Evolutionary conservation across 371 early-diverging fungal genomes (phyloP), one percentile per base, ranked within the genome.

Genomic region (Capillidium rhysosporum): DNA sequence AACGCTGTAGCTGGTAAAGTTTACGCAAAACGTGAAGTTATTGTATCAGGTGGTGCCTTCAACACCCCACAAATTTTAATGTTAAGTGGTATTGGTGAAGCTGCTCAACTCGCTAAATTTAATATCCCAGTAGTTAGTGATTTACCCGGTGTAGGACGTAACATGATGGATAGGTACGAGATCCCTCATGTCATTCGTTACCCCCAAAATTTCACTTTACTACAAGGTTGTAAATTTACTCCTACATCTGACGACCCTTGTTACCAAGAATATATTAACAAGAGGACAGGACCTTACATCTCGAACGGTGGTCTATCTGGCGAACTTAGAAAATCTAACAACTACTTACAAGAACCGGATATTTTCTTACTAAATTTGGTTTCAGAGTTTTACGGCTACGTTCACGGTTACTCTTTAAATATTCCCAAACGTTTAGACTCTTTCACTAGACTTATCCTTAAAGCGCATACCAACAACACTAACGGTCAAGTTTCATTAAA

Each of bases 31-130:
- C 56, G 57, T 30, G 63, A 63, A 41, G 57, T 63, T 34, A 59
- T 63, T 45, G 47, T 63, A 45, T 56, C 58, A 24, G 56, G 49
- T 8, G 64, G 63, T 47, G 59, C 58, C 31, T 58, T 63, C 41
- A 57, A 56, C 23, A 56, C 44, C 40, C 63, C 63, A 23, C 49
- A 57, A 43, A 38, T 63, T n/a, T 56, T 63, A 41, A 59, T 59
- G 63, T 58, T 63, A 46, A 56, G 56, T 26, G 60, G 63, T 34
- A 48, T 63, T 29, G 63, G 63, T 2, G 39, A 51, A 8, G 25
- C n/a, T 4, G 39, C 30, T 16, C 52, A 52, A 7, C 38, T 52
- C 7, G 34, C 3, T 3, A 26, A 52, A 20, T 16, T 52, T 14
- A 40, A 40, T 7, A 52, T 52, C 25, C 38, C 30, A 39, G 39